phyloP scores from a whole-genome alignment of 495 filamentous ascomycete genomes.

The Podospora pseudocomata region DNA sequence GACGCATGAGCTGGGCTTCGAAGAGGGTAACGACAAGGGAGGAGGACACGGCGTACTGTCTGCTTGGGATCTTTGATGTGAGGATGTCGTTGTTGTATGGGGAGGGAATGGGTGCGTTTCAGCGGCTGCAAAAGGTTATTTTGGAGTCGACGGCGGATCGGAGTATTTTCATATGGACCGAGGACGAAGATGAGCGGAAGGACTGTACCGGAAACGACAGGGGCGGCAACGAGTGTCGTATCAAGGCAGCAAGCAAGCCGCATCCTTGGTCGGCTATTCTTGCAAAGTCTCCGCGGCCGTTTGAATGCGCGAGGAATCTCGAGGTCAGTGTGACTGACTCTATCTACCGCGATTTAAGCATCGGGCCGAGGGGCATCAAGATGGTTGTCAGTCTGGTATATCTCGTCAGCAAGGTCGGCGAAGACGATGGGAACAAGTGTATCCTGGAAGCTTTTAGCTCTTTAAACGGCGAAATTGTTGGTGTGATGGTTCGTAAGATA shows the following conservation, averaged over 20 bases:
- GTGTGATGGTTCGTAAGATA: neutral
- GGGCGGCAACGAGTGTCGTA: neutral
- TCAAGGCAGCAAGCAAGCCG: neutral
- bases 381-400: neutral
- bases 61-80: constrained; percentile 16
- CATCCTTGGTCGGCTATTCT: neutral
- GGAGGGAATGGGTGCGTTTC: constrained; percentile 15
- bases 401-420: neutral
- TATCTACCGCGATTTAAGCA: neutral
- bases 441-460: neutral
- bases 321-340: neutral
- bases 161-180: constrained; percentile 5
- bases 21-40: constrained; percentile 6
- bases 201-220: neutral
- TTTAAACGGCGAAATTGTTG: neutral
- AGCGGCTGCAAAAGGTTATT: constrained; percentile 17
- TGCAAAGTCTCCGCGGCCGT: neutral
- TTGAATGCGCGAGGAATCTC: neutral
- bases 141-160: constrained; percentile 2
- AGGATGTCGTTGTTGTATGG: constrained; percentile 18
- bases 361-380: neutral
- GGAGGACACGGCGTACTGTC: constrained; percentile 17
- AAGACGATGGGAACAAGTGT: neutral
- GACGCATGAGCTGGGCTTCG: constrained; percentile 16
- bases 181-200: neutral